Conservation (phyloP, 2,329 filamentous ascomycete genomes). For the Aphanoascus verrucosus region DNA sequence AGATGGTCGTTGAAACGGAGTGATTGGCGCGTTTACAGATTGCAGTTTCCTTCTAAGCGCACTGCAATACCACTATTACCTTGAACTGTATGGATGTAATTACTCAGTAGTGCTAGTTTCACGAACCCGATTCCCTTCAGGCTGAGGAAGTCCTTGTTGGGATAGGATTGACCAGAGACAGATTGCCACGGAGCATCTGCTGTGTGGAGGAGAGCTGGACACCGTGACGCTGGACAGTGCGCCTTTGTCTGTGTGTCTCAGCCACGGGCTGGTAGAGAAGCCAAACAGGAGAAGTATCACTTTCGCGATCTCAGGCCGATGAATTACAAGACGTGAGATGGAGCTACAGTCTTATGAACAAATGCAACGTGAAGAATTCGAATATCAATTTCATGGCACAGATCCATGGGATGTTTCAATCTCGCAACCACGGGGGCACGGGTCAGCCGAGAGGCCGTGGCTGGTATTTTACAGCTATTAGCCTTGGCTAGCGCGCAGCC, state of each 20-base stretch:
- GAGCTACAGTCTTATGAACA: not conserved
- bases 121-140: not conserved
- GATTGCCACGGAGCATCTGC: not conserved
- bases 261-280: not conserved
- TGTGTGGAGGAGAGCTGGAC: not conserved
- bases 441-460: conserved; percentile 6
- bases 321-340: not conserved
- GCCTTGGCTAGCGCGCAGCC: too few relatives aligned
- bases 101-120: not conserved
- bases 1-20: too few relatives aligned
- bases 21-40: not conserved
- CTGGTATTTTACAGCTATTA: too few relatives aligned
- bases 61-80: not conserved
- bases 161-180: not conserved
- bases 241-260: not conserved
- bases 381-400: not conserved
- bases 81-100: too few relatives aligned
- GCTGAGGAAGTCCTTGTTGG: not conserved
- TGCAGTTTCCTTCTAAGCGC: not conserved
- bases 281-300: not conserved
- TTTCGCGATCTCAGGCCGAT: not conserved
- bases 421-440: not conserved
- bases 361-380: not conserved
- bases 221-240: not conserved
- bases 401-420: not conserved